Evolutionary conservation across 805 yeast species (phyloP).

Genomic region (Candida palmyrensis): DNA sequence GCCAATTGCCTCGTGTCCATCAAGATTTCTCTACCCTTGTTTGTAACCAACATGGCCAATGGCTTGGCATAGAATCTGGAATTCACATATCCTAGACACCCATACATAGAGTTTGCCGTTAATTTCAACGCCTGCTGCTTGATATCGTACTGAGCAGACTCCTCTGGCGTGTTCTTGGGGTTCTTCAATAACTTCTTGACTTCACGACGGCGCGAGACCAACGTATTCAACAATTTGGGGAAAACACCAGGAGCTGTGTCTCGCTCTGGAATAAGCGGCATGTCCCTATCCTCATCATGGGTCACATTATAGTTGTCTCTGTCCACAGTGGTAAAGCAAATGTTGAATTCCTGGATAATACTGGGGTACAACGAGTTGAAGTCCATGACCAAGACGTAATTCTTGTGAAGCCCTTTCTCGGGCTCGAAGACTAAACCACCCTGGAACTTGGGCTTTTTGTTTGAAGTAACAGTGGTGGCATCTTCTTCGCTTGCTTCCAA

Average conservation of each 20-base stretch:
- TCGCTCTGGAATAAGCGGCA: constrained; percentile 64
- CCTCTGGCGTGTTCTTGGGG: constrained; percentile 56
- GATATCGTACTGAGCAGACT: constrained; percentile 83
- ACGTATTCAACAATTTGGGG: constrained; percentile 74
- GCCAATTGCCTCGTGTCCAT: constrained; percentile 92
- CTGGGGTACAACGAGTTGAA: constrained; percentile 97
- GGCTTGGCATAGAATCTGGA: constrained; percentile 96
- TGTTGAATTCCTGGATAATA: constrained; percentile 93
- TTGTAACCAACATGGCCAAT: constrained; percentile 90
- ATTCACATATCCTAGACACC: constrained; percentile 89
- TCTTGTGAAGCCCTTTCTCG: constrained; percentile 87
- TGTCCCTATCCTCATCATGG: constrained; percentile 48
- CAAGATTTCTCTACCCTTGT: constrained; percentile 91
- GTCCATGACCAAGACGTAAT: constrained; percentile 90
- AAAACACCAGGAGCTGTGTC: constrained; percentile 70
- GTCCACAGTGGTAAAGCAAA: constrained; percentile 93
- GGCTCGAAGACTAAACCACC: constrained; percentile 98
- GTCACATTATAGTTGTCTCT: constrained; percentile 44
- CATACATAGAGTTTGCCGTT: constrained; percentile 99
- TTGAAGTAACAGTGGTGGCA: constrained; percentile 45
- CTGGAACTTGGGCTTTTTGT: constrained; percentile 69
- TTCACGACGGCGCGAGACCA: constrained; percentile 88
- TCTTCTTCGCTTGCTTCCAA: constrained; percentile 33
- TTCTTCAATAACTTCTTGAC: constrained; percentile 83
- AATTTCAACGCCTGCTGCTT: constrained; percentile 93